phyloP scores from a whole-genome alignment of 345 rosid genomes.

The Eutrema heterophyllum region DNA sequence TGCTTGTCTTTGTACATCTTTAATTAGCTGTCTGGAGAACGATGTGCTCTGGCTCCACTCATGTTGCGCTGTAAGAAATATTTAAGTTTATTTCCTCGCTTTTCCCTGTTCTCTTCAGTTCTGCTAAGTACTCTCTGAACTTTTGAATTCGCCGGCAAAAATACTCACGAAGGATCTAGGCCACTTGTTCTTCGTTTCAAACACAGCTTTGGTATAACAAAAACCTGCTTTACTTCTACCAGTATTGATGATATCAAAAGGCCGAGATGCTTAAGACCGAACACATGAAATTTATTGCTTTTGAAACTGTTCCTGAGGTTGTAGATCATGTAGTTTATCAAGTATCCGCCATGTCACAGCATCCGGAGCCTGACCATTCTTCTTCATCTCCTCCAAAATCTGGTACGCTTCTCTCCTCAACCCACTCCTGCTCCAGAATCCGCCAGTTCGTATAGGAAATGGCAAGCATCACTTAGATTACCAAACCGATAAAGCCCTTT shows the following conservation, averaged over 20 bases:
- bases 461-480: constrained; percentile 56
- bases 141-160: background rate
- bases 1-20: constrained; percentile 22
- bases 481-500: constrained; percentile 64
- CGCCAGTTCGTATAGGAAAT: constrained; percentile 70
- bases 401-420: constrained; percentile 77
- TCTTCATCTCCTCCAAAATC: constrained; percentile 69
- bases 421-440: constrained; percentile 64
- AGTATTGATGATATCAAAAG: too few relatives aligned
- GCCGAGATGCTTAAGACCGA: background rate
- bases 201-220: background rate
- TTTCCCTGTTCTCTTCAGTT: background rate
- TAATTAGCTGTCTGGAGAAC: background rate
- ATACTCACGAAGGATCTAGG: background rate
- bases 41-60: background rate
- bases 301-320: background rate
- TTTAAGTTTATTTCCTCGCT: background rate
- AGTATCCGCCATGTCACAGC: constrained; percentile 87
- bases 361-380: constrained; percentile 64
- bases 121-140: background rate
- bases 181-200: background rate
- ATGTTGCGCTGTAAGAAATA: background rate
- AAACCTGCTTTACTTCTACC: background rate
- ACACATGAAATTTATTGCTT: background rate
- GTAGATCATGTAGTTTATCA: constrained; percentile 51